Percentiles rank a stretch among this genome's conserved stretches.
Evolutionary conservation across 768 basidiomycete genomes (phyloP).

Genomic region (Lanmaoa rubissima): DNA sequence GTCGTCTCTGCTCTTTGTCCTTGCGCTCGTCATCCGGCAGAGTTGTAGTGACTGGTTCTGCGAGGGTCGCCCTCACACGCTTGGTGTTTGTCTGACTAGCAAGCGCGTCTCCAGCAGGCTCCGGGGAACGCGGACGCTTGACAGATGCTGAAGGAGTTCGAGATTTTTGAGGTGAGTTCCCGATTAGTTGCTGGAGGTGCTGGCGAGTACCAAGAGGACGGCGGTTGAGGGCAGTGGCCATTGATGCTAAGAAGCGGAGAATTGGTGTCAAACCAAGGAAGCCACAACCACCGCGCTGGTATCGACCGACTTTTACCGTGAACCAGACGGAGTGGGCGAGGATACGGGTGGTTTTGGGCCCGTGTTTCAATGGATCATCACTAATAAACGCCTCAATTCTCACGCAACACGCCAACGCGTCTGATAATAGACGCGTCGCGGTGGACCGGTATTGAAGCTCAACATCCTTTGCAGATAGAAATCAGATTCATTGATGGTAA

Average conservation of each 20-base stretch:
- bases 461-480: not conserved
- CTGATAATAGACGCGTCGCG: conserved; percentile 19
- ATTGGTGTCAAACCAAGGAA: conserved; percentile 5
- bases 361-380: conserved; percentile 1
- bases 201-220: conserved; percentile 47
- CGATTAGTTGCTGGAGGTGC: conserved; percentile 35
- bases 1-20: conserved; percentile 46
- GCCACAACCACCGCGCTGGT: not conserved
- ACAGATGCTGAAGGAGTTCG: conserved; percentile 32
- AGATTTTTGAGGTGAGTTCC: conserved; percentile 36
- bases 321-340: not conserved
- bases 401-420: conserved; percentile 26
- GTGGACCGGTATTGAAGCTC: not conserved
- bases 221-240: conserved; percentile 46
- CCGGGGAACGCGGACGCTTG: conserved; percentile 55
- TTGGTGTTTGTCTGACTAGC: conserved; percentile 35
- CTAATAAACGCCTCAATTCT: conserved; percentile 20
- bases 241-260: conserved; percentile 14
- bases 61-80: conserved; percentile 40
- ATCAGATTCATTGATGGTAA: not conserved
- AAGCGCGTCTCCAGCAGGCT: conserved; percentile 36
- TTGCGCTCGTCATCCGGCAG: conserved; percentile 39
- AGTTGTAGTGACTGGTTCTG: conserved; percentile 20
- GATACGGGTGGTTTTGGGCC: conserved; percentile 5
- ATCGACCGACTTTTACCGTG: not conserved